Conservation (phyloP, 2,329 filamentous ascomycete species). For the Tolypocladium capitatum region DNA sequence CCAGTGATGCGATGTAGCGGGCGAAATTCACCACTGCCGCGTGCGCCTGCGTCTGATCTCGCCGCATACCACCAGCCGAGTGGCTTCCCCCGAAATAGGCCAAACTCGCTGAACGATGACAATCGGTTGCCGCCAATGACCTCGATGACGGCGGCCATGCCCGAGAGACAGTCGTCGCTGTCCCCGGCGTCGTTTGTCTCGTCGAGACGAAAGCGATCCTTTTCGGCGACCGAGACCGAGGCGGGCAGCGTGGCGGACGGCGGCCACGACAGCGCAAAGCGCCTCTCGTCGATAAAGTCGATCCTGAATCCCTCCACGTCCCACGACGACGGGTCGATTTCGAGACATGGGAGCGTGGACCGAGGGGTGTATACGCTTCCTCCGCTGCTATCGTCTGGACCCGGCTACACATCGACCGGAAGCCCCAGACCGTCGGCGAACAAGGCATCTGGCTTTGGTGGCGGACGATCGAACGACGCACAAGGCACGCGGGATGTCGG, state of each 20-base stretch:
- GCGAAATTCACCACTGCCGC: conserved; percentile 29
- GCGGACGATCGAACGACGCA: not conserved
- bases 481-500: conserved; percentile 14
- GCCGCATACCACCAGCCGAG: conserved; percentile 38
- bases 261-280: conserved; percentile 39
- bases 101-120: conserved; percentile 36
- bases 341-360: conserved; percentile 19
- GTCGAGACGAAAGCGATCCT: conserved; percentile 52
- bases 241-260: conserved; percentile 19
- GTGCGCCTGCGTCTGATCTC: conserved; percentile 29
- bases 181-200: conserved; percentile 49
- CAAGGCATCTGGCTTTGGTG: conserved; percentile 11
- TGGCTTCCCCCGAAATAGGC: conserved; percentile 21
- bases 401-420: conserved; percentile 21
- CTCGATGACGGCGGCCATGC: conserved; percentile 25
- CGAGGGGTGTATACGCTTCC: conserved; percentile 26
- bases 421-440: conserved; percentile 27
- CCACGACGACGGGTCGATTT: conserved; percentile 10
- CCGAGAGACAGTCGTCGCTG: conserved; percentile 41
- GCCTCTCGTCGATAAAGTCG: conserved; percentile 63
- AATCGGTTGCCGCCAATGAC: conserved; percentile 45
- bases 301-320: conserved; percentile 48
- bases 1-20: conserved; percentile 28
- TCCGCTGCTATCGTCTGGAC: conserved; percentile 29
- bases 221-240: conserved; percentile 47